Base-by-base conservation (phyloP, 73 alveolate species). In the Stentor roeselii region DNA sequence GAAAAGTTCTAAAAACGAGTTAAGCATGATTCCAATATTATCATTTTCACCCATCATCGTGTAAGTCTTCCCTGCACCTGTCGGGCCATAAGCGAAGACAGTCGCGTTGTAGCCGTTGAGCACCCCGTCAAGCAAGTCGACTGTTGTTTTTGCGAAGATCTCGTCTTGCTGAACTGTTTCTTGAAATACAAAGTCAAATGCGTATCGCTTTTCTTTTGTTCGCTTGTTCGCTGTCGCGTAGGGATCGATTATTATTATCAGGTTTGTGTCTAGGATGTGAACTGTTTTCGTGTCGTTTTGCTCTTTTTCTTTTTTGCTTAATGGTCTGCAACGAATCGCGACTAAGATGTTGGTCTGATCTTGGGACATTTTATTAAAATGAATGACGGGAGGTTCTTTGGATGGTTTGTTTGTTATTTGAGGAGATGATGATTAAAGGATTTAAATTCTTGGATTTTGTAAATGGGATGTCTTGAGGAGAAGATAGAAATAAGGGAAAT, bases 61-160 rank as follows among this genome's bases (percentile, higher is more conserved):
- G 87, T 97, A 95, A 31, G 99, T 97, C 90, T 97, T 97, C 40
- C 99, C 99, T 36, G 99, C 98, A 14, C 99, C 99, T 14, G 98
- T 95, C 42, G 99, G 99, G 0, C 99, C 99, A 92, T 96, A 97
- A 1, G 99, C 99, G 88, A 97, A 97, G 0, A 97, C 99, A 14
- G 99, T 97, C 11, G 99, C 97, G 89, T 97, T 97, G 61, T 90
- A 97, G 0, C 99, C 99, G 82, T 94, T 94, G 3, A 96, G 89
- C 0, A 97, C 97, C 27, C 99, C 99, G 27, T 97, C 98, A 21
- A 96, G 87, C 38, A 97, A 77, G 82, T 92, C 93, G 85, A 89
- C 90, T 0, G 99, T 95, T 37, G 99, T 92, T 80, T 96, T 96
- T 60, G 93, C 94, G 78, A 90, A 97, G 31, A 97, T 95, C 36